Evolutionary conservation across 768 basidiomycete genomes (phyloP).

Genomic region (Hemileccinum rubropunctum): DNA sequence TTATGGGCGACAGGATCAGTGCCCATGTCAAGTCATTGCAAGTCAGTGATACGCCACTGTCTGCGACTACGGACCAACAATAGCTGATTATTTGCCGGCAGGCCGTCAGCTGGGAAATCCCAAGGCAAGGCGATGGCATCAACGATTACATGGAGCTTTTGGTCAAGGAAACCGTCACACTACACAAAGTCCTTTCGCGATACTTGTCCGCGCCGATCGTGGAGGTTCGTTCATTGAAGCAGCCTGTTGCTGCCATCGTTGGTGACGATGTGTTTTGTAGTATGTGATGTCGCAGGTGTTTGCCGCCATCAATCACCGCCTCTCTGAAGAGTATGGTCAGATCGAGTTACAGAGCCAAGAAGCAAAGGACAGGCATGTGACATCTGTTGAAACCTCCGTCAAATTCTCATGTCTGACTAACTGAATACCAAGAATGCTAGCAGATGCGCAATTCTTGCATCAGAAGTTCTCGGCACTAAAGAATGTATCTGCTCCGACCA

Average conservation of each 20-base stretch:
- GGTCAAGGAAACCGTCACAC: slow-evolving; percentile 90
- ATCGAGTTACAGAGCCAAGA: slow-evolving; percentile 81
- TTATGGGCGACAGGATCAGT: slow-evolving; percentile 93
- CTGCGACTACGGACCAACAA: neutral
- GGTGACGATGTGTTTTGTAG: slow-evolving; percentile 38
- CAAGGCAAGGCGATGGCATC: slow-evolving; percentile 57
- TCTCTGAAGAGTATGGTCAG: slow-evolving; percentile 81
- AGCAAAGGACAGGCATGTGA: slow-evolving; percentile 75
- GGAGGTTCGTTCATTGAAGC: slow-evolving; percentile 51
- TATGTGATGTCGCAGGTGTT: slow-evolving; percentile 95
- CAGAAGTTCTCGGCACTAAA: slow-evolving; percentile 73
- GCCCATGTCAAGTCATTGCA: slow-evolving; percentile 83
- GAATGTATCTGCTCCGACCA: slow-evolving; percentile 66
- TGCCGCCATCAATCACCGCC: slow-evolving; percentile 85
- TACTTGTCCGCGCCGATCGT: slow-evolving; percentile 79
- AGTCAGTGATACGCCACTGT: slow-evolving; percentile 39
- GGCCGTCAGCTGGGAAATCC: slow-evolving; percentile 76
- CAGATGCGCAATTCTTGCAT: slow-evolving; percentile 75
- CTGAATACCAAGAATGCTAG: slow-evolving; percentile 56
- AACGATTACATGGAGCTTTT: slow-evolving; percentile 93
- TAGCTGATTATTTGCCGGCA: slow-evolving; percentile 30
- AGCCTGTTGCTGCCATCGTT: slow-evolving; percentile 10
- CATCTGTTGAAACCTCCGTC: slow-evolving; percentile 3
- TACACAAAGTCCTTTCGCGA: slow-evolving; percentile 93
- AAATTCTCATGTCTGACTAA: slow-evolving; percentile 15